Percentiles rank a stretch among this genome's conserved stretches.
These are phyloP conservation scores for Hypoxylon rubiginosum DNA, from an alignment of 2,329 filamentous ascomycete species.

Conservation along the genomic window DNA sequence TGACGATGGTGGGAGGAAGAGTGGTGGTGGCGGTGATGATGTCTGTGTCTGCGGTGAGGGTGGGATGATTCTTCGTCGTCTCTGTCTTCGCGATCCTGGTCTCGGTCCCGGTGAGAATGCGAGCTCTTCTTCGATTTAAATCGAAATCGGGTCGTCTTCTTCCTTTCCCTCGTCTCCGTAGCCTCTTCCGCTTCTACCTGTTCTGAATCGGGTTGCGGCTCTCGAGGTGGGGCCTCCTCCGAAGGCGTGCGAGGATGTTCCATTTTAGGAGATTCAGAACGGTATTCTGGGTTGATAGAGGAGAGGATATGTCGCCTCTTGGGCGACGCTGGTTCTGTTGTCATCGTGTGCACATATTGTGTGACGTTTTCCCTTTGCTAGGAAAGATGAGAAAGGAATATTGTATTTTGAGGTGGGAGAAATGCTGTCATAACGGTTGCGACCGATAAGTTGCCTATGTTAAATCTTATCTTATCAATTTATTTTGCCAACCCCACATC, in stretches of 20 bases:
- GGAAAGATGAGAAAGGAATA: not conserved
- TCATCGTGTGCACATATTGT: constrained; percentile 48
- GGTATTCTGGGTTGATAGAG: constrained; percentile 50
- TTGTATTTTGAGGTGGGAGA: constrained; percentile 1
- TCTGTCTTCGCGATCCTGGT: constrained; percentile 34
- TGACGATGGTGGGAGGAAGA: constrained; percentile 51
- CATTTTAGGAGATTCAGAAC: constrained; percentile 38
- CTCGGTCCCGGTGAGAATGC: constrained; percentile 44
- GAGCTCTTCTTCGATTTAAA: constrained; percentile 57
- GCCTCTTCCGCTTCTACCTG: constrained; percentile 25
- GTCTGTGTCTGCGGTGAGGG: constrained; percentile 44
- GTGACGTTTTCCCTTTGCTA: constrained; percentile 1
- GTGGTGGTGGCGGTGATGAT: constrained; percentile 46
- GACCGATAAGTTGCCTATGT: constrained; percentile 11
- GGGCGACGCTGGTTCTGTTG: constrained; percentile 49
- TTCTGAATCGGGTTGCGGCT: constrained; percentile 33
- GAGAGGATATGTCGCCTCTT: constrained; percentile 53
- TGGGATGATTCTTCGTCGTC: constrained; percentile 33
- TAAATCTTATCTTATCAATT: constrained; percentile 12
- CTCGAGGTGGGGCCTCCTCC: constrained; percentile 27
- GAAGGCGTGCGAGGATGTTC: constrained; percentile 19
- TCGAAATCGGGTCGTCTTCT: constrained; percentile 55
- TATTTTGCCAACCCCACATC: not conserved
- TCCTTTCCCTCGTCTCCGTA: constrained; percentile 31
- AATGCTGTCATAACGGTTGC: constrained; percentile 5